Percentiles rank a stretch among this genome's conserved stretches.
Evolutionary conservation across 163 green algal species (phyloP).

Genomic region (Smithsoniella earleae): DNA sequence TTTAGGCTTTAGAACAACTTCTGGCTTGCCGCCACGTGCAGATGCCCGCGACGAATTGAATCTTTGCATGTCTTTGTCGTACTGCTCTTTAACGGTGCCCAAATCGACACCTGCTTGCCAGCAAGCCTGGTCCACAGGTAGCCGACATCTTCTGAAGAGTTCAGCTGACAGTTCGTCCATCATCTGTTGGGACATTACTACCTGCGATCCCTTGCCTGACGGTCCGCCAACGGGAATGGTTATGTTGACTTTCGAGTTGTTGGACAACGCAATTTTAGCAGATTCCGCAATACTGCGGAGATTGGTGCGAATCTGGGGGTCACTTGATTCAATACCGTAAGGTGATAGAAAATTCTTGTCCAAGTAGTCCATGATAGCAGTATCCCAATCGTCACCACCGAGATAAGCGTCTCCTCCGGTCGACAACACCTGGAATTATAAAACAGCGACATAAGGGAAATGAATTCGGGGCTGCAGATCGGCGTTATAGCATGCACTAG

Average conservation of each 20-base stretch:
- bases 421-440: constrained; percentile 40
- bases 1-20: constrained; percentile 51
- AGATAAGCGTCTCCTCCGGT: constrained; percentile 66
- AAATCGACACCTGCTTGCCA: constrained; percentile 71
- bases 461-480: no score
- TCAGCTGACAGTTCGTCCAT: constrained; percentile 47
- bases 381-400: constrained; percentile 82
- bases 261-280: constrained; percentile 66
- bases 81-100: constrained; percentile 36
- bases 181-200: constrained; percentile 47
- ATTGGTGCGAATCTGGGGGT: constrained; percentile 45
- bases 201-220: constrained; percentile 44
- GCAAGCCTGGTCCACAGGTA: constrained; percentile 38
- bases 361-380: constrained; percentile 61
- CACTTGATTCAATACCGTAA: constrained; percentile 36
- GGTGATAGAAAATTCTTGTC: constrained; percentile 44
- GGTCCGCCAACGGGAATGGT: constrained; percentile 45
- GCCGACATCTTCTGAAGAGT: constrained; percentile 54
- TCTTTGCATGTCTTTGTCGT: background rate
- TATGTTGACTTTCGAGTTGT: constrained; percentile 45
- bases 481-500: background rate
- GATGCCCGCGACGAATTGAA: background rate
- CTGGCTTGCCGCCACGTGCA: background rate
- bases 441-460: no score
- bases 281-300: constrained; percentile 60